A percentile compares a stretch with the other conserved stretches of the same genome.
These are phyloP conservation scores for Polyporus tsugae DNA, from an alignment of 1,284 basidiomycete species.

Conservation along the genomic window DNA sequence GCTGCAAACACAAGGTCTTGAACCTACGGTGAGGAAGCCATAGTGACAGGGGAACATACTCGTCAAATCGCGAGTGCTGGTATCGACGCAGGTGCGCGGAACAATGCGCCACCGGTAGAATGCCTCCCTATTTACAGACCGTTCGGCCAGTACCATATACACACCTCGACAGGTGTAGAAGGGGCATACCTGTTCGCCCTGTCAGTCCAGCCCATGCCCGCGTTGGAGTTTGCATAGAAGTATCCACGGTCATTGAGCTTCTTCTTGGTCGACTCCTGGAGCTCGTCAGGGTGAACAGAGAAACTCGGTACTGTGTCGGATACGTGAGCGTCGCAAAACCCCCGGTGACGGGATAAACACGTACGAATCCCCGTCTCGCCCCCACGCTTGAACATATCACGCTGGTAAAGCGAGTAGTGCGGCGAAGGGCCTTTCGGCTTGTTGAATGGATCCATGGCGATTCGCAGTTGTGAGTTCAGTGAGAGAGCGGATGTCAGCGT, in stretches of 20 bases:
- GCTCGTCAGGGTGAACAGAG: slow-evolving; percentile 58
- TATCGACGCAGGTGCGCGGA: slow-evolving; percentile 67
- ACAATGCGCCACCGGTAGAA: slow-evolving; percentile 62
- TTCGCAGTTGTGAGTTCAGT: not conserved
- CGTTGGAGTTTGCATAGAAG: slow-evolving; percentile 66
- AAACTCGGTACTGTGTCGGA: slow-evolving; percentile 44
- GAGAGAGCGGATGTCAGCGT: not conserved
- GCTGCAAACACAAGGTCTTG: slow-evolving; percentile 35
- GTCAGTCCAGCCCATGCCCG: slow-evolving; percentile 64
- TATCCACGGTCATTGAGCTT: slow-evolving; percentile 61
- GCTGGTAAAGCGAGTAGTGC: slow-evolving; percentile 64
- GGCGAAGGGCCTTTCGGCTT: slow-evolving; percentile 60
- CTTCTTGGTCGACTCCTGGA: slow-evolving; percentile 57
- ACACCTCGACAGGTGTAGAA: slow-evolving; percentile 12
- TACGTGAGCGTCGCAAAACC: not conserved
- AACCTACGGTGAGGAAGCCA: not conserved
- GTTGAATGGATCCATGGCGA: slow-evolving; percentile 58
- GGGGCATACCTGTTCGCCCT: slow-evolving; percentile 54
- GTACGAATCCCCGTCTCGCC: slow-evolving; percentile 49
- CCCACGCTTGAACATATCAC: slow-evolving; percentile 58
- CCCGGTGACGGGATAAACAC: slow-evolving; percentile 23
- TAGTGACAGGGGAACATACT: slow-evolving; percentile 40
- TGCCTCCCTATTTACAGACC: slow-evolving; percentile 46
- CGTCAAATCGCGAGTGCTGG: slow-evolving; percentile 60
- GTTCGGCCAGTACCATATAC: not conserved